These are phyloP conservation scores for Articulospora tetracladia DNA, from an alignment of 495 filamentous ascomycete genomes.

Conservation along the genomic window DNA sequence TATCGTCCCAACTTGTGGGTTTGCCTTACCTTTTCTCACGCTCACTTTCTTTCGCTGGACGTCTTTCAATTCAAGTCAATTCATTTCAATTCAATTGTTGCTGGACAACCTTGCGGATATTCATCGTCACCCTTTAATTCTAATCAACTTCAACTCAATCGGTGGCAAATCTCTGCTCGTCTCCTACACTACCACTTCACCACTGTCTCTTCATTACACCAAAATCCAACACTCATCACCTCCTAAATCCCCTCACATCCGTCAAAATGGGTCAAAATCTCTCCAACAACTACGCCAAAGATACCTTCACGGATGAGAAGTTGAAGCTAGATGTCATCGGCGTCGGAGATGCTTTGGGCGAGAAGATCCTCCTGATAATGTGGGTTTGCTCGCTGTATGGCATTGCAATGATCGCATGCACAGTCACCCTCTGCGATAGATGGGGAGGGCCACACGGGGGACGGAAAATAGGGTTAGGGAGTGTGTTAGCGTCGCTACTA, in stretches of 20 bases:
- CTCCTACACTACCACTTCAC: not conserved
- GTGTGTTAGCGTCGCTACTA: not conserved
- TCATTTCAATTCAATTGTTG: not conserved
- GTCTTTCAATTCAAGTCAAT: not conserved
- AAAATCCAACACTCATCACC: not conserved
- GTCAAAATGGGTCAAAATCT: slow-evolving; percentile 1
- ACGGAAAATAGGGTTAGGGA: not conserved
- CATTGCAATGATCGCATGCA: slow-evolving; percentile 2
- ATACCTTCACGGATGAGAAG: not conserved
- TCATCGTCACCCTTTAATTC: not conserved
- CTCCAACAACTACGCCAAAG: not conserved
- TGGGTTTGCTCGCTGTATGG: not conserved
- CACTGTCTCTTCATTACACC: not conserved
- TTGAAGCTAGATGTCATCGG: not conserved
- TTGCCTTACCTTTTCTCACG: not conserved
- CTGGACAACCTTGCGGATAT: not conserved
- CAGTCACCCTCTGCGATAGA: not conserved
- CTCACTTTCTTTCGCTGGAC: not conserved
- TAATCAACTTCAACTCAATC: not conserved
- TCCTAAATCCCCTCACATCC: not conserved
- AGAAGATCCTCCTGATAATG: not conserved
- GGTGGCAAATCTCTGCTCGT: not conserved
- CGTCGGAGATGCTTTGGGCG: not conserved
- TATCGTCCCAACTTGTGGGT: not conserved
- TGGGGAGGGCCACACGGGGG: slow-evolving; percentile 5